These are phyloP conservation scores for Dactylorhiza incarnata DNA, from an alignment of 106 monocot genomes.

Conservation along the genomic window DNA sequence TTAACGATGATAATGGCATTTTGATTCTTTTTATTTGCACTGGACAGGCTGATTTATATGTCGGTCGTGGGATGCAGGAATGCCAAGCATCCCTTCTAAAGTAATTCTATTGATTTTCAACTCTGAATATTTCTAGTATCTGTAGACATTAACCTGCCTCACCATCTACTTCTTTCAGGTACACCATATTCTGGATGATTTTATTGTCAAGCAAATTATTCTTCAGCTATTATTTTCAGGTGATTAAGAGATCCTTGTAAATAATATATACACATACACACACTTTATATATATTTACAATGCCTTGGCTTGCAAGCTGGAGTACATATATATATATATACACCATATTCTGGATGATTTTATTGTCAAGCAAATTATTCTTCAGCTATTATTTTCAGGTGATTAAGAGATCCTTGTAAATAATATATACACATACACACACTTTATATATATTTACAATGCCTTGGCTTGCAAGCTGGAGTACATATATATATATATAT, in stretches of 20 bases:
- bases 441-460: too few species aligned
- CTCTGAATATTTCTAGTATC: slow-evolving; percentile 5
- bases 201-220: slow-evolving; percentile 60
- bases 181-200: slow-evolving; percentile 62
- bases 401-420: slow-evolving; percentile 5
- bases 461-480: too few species aligned
- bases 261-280: too few species aligned
- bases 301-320: too few species aligned
- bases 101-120: slow-evolving; percentile 26
- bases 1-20: background rate
- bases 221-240: slow-evolving; percentile 80
- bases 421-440: too few species aligned
- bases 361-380: slow-evolving; percentile 58
- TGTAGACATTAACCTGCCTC: background rate
- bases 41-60: slow-evolving; percentile 42
- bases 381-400: slow-evolving; percentile 85
- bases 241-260: slow-evolving; percentile 13
- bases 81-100: slow-evolving; percentile 48
- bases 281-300: too few species aligned
- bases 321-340: too few species aligned
- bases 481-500: too few species aligned
- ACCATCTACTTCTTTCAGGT: slow-evolving; percentile 30
- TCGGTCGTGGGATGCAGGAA: slow-evolving; percentile 74
- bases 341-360: slow-evolving; percentile 58
- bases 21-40: background rate